Evolutionary conservation across 495 filamentous ascomycete genomes (phyloP).

Genomic region (Sordaria brevicollis): DNA sequence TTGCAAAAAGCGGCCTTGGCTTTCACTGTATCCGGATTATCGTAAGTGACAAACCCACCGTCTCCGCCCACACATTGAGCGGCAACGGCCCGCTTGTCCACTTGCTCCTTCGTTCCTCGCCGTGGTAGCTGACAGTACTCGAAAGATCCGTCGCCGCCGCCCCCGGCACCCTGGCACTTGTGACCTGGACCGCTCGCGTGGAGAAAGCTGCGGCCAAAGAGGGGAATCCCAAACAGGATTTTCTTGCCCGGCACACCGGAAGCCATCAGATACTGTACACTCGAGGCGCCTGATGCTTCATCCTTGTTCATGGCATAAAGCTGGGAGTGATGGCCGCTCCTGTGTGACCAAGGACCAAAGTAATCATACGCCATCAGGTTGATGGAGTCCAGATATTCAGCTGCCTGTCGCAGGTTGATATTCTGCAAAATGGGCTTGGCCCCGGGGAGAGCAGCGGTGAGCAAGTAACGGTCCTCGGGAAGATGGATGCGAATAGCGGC

Average conservation of each 20-base stretch:
- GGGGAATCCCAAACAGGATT: conserved; percentile 70
- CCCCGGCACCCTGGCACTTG: conserved; percentile 44
- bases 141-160: conserved; percentile 72
- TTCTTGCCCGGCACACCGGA: conserved; percentile 63
- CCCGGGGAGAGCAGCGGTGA: conserved; percentile 78
- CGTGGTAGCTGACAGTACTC: conserved; percentile 73
- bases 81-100: conserved; percentile 55
- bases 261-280: conserved; percentile 53
- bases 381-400: conserved; percentile 62
- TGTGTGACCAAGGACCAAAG: conserved; percentile 62
- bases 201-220: conserved; percentile 74
- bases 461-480: conserved; percentile 61
- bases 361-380: conserved; percentile 88
- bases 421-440: conserved; percentile 62
- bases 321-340: conserved; percentile 70
- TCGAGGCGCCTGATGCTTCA: conserved; percentile 53
- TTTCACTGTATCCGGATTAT: conserved; percentile 73
- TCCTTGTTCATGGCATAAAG: conserved; percentile 52
- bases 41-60: conserved; percentile 81
- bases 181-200: conserved; percentile 55
- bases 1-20: conserved; percentile 77
- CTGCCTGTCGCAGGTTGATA: conserved; percentile 59
- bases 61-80: conserved; percentile 73
- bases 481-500: conserved; percentile 56
- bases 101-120: conserved; percentile 54